Evolutionary conservation across 2,329 filamentous ascomycete species (phyloP).

Genomic region (Aspergillus awamori): DNA sequence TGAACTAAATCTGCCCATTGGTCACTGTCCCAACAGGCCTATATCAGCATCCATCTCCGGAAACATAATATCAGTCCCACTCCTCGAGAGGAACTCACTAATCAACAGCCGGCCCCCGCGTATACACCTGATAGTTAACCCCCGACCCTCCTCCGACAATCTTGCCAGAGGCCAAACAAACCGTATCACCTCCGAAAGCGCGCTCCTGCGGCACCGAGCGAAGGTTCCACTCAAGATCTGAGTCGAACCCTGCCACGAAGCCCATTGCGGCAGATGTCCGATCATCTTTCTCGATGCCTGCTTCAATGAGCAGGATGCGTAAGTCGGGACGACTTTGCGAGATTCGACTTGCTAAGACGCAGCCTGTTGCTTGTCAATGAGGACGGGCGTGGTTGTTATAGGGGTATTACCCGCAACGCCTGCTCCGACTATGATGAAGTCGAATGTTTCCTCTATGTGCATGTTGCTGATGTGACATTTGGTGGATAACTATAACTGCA

Average conservation of each 20-base stretch:
- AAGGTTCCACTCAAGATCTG: background rate
- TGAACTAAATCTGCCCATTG: constrained; percentile 1
- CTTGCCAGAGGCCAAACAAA: background rate
- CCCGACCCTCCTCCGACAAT: background rate
- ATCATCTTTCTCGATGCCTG: constrained; percentile 1
- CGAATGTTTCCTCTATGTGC: background rate
- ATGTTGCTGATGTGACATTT: background rate
- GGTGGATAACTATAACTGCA: no score
- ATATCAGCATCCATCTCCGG: background rate
- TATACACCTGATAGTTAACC: constrained; percentile 2
- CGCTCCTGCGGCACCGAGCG: constrained; percentile 6
- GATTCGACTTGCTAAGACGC: constrained; percentile 6
- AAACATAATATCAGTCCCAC: no score
- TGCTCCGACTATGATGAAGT: constrained; percentile 1
- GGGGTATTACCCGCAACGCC: background rate
- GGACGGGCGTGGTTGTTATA: background rate
- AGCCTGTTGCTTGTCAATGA: background rate
- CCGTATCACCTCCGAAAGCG: background rate
- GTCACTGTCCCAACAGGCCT: background rate
- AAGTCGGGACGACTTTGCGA: background rate
- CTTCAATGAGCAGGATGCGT: constrained; percentile 1
- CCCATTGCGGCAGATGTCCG: background rate
- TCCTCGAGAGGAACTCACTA: background rate
- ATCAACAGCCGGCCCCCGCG: constrained; percentile 1
- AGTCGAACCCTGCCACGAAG: background rate